Conservation (phyloP, 352 stramenopile genomes). For the Phytophthora capsici region DNA sequence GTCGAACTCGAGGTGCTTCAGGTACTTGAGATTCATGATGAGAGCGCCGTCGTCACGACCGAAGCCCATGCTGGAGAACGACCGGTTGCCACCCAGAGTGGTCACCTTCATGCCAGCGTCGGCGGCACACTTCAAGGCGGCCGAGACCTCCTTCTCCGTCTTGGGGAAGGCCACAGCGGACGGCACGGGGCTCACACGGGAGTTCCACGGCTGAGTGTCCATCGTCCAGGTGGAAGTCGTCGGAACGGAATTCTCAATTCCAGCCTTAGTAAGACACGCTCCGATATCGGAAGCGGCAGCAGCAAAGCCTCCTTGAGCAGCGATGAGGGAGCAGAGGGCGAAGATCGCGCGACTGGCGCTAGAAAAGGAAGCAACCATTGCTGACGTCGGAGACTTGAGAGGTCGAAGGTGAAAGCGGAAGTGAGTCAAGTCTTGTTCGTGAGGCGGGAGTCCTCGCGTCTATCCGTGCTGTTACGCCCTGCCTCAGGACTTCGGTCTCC, state of each 20-base stretch:
- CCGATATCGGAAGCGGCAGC: constrained; percentile 13
- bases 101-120: constrained; percentile 28
- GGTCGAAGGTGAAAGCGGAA: constrained; percentile 16
- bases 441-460: neutral
- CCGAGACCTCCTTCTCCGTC: constrained; percentile 26
- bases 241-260: constrained; percentile 24
- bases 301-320: constrained; percentile 18
- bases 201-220: constrained; percentile 36
- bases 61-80: constrained; percentile 40
- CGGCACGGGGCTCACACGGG: constrained; percentile 23
- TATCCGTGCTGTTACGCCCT: neutral
- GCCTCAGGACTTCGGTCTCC: neutral
- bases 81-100: constrained; percentile 32
- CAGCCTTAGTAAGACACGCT: constrained; percentile 18
- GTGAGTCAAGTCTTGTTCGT: constrained; percentile 5
- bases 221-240: constrained; percentile 26
- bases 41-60: constrained; percentile 32
- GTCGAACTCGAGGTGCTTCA: constrained; percentile 30
- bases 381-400: constrained; percentile 16
- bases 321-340: constrained; percentile 34
- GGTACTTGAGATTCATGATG: constrained; percentile 29
- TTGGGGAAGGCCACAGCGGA: constrained; percentile 31
- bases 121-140: constrained; percentile 31
- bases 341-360: constrained; percentile 20
- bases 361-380: constrained; percentile 24